Conservation (phyloP, 176 grass and related monocot species). For the Oryza punctata region DNA sequence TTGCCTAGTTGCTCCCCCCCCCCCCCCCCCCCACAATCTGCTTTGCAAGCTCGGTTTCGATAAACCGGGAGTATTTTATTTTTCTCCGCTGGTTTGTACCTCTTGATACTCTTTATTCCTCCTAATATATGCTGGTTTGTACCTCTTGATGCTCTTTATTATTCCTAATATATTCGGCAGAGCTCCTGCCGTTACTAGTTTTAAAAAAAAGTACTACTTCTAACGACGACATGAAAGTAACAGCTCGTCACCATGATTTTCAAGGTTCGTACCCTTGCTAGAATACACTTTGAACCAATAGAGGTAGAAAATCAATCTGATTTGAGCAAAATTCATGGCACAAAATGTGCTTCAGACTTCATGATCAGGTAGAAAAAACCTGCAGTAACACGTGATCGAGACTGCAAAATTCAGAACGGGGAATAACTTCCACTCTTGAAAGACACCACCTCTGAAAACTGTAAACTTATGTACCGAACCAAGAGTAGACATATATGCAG, state of each 20-base stretch:
- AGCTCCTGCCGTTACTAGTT: too few species aligned
- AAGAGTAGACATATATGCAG: constrained; percentile 41
- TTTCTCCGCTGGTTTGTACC: too few species aligned
- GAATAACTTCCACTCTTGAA: background rate
- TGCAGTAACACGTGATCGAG: background rate
- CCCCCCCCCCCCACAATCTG: too few species aligned
- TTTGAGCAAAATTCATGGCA: background rate
- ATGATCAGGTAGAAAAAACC: background rate
- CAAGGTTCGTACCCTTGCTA: background rate
- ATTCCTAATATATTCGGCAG: too few species aligned
- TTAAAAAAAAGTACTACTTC: too few species aligned
- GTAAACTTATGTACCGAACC: constrained; percentile 39
- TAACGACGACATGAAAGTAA: background rate
- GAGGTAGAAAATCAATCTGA: background rate
- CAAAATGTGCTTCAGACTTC: background rate
- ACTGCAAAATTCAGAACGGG: background rate
- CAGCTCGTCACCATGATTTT: background rate
- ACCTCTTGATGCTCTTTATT: too few species aligned
- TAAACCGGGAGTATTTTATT: too few species aligned
- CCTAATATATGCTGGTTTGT: too few species aligned
- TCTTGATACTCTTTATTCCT: too few species aligned
- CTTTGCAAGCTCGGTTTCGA: too few species aligned
- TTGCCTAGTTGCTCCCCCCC: too few species aligned
- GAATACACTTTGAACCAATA: background rate
- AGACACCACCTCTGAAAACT: constrained; percentile 14